Evolutionary conservation across 345 rosid species (phyloP).

Genomic region (Angophora floribunda): DNA sequence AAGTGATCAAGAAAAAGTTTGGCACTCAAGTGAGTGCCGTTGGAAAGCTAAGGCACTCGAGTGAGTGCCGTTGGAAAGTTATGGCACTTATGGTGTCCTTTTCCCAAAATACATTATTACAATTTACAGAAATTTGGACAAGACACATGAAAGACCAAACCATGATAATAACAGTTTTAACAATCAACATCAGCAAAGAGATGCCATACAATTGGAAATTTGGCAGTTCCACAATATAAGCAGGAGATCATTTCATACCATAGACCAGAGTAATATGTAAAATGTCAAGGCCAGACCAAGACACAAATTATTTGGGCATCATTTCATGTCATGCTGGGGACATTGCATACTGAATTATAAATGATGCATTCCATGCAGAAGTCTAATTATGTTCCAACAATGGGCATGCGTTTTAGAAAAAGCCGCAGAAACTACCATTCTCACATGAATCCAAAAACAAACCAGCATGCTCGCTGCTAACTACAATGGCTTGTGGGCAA

Average conservation of each 20-base stretch:
- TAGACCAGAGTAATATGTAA: neutral
- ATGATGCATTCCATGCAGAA: neutral
- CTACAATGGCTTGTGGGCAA: neutral
- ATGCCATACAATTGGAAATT: neutral
- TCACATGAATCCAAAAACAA: neutral
- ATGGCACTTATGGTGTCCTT: neutral
- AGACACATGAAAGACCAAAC: neutral
- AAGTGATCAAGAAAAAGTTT: neutral
- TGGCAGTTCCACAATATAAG: neutral
- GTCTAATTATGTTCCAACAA: neutral
- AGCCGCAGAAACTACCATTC: neutral
- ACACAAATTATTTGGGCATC: neutral
- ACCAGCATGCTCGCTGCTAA: neutral
- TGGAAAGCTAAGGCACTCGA: neutral
- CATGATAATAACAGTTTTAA: neutral
- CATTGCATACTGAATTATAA: neutral
- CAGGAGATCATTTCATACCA: neutral
- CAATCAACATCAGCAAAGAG: neutral
- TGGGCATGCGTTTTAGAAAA: neutral
- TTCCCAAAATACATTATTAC: neutral
- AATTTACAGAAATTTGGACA: neutral
- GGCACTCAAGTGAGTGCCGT: neutral
- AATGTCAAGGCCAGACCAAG: neutral
- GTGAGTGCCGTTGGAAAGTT: neutral
- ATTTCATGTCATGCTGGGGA: neutral